These are phyloP conservation scores for Spizellomyces punctatus DNA, from an alignment of 192 early-diverging fungal species.

Conservation along the genomic window DNA sequence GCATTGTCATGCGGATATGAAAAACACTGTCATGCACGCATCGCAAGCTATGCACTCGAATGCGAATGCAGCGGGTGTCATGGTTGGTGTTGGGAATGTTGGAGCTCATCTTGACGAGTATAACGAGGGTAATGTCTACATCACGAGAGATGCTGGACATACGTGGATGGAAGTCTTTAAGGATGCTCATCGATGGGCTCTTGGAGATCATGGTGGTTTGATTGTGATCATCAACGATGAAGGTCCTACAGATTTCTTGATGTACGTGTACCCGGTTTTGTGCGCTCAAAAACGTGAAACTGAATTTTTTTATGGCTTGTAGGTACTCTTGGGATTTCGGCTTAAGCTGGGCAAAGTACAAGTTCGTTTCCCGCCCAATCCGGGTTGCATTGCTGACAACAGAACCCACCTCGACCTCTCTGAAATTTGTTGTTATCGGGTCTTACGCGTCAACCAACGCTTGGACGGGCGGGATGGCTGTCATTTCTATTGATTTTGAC, in stretches of 20 bases:
- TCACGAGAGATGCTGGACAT: slow-evolving; percentile 87
- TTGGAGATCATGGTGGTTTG: slow-evolving; percentile 89
- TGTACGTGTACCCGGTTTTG: not conserved
- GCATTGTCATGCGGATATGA: not conserved
- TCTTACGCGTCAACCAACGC: slow-evolving; percentile 41
- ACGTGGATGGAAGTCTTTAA: slow-evolving; percentile 78
- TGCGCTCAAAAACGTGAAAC: not conserved
- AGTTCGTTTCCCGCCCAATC: slow-evolving; percentile 62
- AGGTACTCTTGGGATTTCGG: slow-evolving; percentile 82
- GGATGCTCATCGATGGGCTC: slow-evolving; percentile 73
- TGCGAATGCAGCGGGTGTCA: slow-evolving; percentile 41
- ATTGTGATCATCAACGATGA: slow-evolving; percentile 78
- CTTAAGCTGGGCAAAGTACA: slow-evolving; percentile 64
- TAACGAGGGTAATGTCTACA: slow-evolving; percentile 67
- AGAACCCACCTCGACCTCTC: slow-evolving; percentile 64
- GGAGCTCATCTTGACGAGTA: slow-evolving; percentile 66
- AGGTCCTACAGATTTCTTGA: slow-evolving; percentile 60
- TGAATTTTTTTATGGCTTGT: slow-evolving; percentile 23
- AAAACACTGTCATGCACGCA: not conserved
- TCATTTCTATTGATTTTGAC: slow-evolving; percentile 60
- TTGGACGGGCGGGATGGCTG: slow-evolving; percentile 8
- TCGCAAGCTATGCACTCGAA: slow-evolving; percentile 13
- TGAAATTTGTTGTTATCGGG: slow-evolving; percentile 75
- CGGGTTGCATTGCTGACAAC: slow-evolving; percentile 64
- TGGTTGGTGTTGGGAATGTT: slow-evolving; percentile 72